Evolutionary conservation across 148 eudicot genomes (phyloP).

Genomic region (Rhododendron williamsianum): DNA sequence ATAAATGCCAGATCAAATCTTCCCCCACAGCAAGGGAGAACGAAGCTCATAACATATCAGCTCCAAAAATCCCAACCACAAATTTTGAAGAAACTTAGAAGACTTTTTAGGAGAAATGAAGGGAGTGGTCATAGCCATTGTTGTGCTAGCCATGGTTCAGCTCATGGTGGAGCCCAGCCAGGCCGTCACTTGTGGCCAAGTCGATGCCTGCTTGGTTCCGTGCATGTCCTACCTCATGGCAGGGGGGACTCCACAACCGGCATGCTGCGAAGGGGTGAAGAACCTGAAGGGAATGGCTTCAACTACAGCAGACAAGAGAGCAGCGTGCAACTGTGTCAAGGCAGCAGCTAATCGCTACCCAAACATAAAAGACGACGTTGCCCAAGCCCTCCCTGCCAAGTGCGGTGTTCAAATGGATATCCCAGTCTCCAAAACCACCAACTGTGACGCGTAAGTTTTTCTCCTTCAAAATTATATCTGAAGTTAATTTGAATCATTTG

Average conservation of each 20-base stretch:
- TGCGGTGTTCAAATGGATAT: slow-evolving; percentile 18
- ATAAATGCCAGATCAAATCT: neutral
- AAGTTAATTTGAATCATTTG: neutral
- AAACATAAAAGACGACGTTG: slow-evolving; percentile 13
- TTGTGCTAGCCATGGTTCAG: slow-evolving; percentile 12
- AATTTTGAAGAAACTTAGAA: neutral
- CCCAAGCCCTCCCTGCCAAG: slow-evolving; percentile 13
- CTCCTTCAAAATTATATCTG: neutral
- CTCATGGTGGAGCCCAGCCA: slow-evolving; percentile 11
- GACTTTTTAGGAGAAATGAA: neutral
- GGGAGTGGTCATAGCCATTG: slow-evolving; percentile 5
- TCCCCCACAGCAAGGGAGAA: neutral
- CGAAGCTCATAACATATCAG: neutral
- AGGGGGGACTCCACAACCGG: neutral
- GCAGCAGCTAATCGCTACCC: slow-evolving; percentile 8
- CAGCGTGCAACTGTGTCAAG: slow-evolving; percentile 18
- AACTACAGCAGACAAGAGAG: slow-evolving; percentile 4
- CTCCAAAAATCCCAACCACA: neutral
- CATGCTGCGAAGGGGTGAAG: slow-evolving; percentile 16
- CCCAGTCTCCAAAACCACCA: slow-evolving; percentile 7
- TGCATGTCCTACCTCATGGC: slow-evolving; percentile 14
- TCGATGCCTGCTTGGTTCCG: neutral
- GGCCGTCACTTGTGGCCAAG: slow-evolving; percentile 5
- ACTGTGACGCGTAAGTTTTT: slow-evolving; percentile 6
- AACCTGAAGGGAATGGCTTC: slow-evolving; percentile 6